Percentiles rank a stretch among this genome's conserved stretches.
These are phyloP conservation scores for Coemansia sp. DNA, from an alignment of 192 early-diverging fungal genomes.

Conservation along the genomic window DNA sequence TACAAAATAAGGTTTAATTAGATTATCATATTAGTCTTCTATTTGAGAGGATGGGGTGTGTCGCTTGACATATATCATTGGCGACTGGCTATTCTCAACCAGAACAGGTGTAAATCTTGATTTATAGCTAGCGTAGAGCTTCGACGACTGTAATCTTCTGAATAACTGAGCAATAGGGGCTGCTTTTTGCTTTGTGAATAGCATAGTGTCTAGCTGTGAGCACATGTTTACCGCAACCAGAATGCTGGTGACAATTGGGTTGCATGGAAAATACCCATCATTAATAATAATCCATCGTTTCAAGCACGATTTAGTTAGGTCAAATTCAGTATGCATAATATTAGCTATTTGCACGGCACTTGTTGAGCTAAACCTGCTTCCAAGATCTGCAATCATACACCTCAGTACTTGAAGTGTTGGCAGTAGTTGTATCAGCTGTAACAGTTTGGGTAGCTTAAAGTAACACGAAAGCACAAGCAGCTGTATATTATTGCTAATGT, in stretches of 20 bases:
- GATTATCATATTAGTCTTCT: not conserved
- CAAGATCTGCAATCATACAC: not conserved
- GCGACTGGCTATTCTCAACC: not conserved
- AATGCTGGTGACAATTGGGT: not conserved
- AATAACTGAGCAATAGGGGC: not conserved
- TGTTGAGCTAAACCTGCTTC: not conserved
- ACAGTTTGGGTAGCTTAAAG: not conserved
- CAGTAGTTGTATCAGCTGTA: not conserved
- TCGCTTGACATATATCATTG: conserved; percentile 1
- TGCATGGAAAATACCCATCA: not conserved
- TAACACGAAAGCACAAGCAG: not conserved
- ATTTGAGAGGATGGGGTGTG: not conserved
- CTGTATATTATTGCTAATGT: not conserved
- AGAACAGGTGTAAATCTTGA: not conserved
- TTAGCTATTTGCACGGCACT: not conserved
- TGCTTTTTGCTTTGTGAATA: not conserved
- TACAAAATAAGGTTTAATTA: too few relatives aligned
- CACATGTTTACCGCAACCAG: not conserved
- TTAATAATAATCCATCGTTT: conserved; percentile 1
- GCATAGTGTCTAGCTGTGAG: not conserved
- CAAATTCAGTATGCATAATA: not conserved
- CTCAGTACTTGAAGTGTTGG: not conserved
- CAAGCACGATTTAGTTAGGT: not conserved
- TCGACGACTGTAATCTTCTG: conserved; percentile 1
- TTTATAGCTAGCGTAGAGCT: not conserved